Percentiles rank a stretch among this genome's conserved stretches.
phyloP scores from a whole-genome alignment of 139 green algal genomes.

The Chlorella sp. region DNA sequence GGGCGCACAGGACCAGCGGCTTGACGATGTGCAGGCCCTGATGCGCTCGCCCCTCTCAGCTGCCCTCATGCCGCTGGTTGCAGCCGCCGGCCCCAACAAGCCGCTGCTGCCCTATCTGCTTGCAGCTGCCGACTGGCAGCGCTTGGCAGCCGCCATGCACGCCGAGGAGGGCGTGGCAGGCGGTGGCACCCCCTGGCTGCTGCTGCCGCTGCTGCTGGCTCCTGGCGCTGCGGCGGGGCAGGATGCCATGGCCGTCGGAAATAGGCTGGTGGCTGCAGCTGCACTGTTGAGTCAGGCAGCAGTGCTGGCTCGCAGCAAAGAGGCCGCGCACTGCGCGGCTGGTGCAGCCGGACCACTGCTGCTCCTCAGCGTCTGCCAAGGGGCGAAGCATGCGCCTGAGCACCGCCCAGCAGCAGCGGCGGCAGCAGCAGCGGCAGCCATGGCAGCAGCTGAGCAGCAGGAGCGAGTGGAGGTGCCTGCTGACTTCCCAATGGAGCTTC shows the following conservation, averaged over 20 bases:
- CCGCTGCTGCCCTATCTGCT: constrained; percentile 27
- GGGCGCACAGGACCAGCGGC: neutral
- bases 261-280: constrained; percentile 24
- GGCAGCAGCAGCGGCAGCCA: neutral
- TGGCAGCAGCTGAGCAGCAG: constrained; percentile 21
- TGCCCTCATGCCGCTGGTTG: neutral
- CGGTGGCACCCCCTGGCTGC: constrained; percentile 20
- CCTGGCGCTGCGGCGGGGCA: neutral
- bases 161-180: constrained; percentile 1
- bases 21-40: neutral
- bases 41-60: constrained; percentile 23
- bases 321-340: neutral
- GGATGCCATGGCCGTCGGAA: neutral
- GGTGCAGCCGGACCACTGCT: neutral
- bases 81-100: neutral
- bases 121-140: constrained; percentile 28
- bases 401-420: neutral
- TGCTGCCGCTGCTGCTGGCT: constrained; percentile 24
- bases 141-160: neutral
- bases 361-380: constrained; percentile 28
- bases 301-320: neutral
- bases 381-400: neutral
- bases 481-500: constrained; percentile 9
- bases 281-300: neutral
- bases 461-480: constrained; percentile 13